These are phyloP conservation scores for Talaromyces borbonicus DNA, from an alignment of 495 filamentous ascomycete species.

Conservation along the genomic window DNA sequence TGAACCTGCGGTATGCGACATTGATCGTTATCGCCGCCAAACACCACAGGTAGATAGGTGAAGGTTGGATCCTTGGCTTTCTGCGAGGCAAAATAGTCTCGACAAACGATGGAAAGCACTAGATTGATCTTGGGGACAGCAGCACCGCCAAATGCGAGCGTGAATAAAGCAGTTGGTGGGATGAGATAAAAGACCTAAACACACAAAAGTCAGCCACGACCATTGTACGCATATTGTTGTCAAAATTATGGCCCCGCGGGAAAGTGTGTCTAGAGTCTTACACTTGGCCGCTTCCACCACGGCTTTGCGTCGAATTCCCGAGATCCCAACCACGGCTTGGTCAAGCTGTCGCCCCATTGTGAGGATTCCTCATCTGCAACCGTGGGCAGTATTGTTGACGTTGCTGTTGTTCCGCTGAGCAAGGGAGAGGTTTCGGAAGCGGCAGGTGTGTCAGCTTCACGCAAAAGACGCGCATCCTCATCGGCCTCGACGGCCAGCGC, in stretches of 20 bases:
- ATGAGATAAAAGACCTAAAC: conserved; percentile 78
- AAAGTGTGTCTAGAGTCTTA: too few relatives aligned
- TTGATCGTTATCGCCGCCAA: conserved; percentile 58
- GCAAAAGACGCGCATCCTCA: conserved; percentile 27
- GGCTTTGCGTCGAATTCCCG: conserved; percentile 54
- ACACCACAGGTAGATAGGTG: conserved; percentile 51
- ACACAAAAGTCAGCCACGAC: too few relatives aligned
- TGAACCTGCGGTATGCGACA: conserved; percentile 67
- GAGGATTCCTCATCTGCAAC: conserved; percentile 9
- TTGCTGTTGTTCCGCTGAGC: conserved; percentile 21
- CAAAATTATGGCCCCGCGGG: too few relatives aligned
- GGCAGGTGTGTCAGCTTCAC: neutral
- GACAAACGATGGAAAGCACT: conserved; percentile 71
- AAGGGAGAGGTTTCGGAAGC: conserved; percentile 27
- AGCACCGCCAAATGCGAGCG: conserved; percentile 74
- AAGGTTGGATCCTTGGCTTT: conserved; percentile 45
- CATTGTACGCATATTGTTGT: too few relatives aligned
- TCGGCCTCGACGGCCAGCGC: conserved; percentile 22
- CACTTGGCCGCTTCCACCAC: conserved; percentile 56
- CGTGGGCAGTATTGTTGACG: neutral
- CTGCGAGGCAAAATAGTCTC: conserved; percentile 61
- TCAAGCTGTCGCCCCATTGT: conserved; percentile 10
- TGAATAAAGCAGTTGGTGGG: conserved; percentile 63
- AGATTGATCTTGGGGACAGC: conserved; percentile 72
- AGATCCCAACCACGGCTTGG: conserved; percentile 29